Base-by-base conservation (phyloP, 73 alveolate species). In the Blepharisma stoltei region DNA sequence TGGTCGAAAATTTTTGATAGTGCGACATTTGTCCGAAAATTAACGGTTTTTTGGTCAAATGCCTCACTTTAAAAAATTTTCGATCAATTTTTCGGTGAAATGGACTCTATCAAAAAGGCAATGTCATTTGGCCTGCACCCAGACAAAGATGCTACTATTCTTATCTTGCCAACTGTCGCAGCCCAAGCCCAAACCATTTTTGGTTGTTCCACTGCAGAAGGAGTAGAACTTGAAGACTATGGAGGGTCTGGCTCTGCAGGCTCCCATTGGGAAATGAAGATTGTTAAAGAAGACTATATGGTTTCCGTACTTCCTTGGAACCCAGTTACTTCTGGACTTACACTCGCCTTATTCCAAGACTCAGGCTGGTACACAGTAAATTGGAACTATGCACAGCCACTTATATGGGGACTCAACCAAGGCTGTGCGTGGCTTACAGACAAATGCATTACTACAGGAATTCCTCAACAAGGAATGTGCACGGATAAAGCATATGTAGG, bases 181-280 rank as follows among this genome's bases (percentile, higher is more conserved):
- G 65, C 65, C 65, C n/a, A 50, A 18, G 65, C 65, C 65, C n/a
- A 18, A 18, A 50, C 65, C 0, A 18, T 18, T 14, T 60, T 60
- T 60, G 21, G 21, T 0, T 60, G 76, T 21, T 49, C 81, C 23
- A n/a, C 85, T 6, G 43, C 67, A 6, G 83, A 78, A 6, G 65
- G 65, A 50, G 46, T 85, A 6, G 81, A 77, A 50, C 60, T 84
- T 3, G 92, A 84, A 80, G 54, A 53, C 49, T 82, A 78, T 60
- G 85, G 77, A 53, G 83, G 81, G 37, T 18, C 18, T 6, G 88
- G 92, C 4, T 75, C 85, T 44, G 67, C 77, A 38, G 89, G 86
- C 6, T 38, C 77, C 48, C 92, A 84, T 71, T 84, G 92, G 92
- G 92, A 84, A 20, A 77, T 81, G n/a, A 67, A 87, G 78, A 68